Base-by-base conservation (phyloP, 495 filamentous ascomycete genomes). In the Neurospora sp. region DNA sequence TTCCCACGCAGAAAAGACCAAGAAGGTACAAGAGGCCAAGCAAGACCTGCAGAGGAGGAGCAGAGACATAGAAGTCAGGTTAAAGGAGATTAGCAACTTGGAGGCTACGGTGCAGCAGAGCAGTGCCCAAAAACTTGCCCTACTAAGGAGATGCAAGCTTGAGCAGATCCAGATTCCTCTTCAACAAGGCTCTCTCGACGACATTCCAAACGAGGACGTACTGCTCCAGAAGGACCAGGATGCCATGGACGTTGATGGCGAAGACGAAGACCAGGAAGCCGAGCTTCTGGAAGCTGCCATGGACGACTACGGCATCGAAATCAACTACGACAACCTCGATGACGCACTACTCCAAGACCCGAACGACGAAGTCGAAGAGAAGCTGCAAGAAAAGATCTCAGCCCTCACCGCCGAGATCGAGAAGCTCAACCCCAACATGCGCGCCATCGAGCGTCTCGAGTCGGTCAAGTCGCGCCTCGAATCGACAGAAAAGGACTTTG, bases 381-480 rank as follows among this genome's bases (percentile, higher is more conserved):
- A 88, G 70, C 85, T 99, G 38, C 87, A 91, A 71, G 92, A 95
- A 53, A 90, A 90, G 78, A 92, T 98, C 74, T 84, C 87, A 44
- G 82, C 85, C 39, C 85, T 98, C 10, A 90, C 90, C 44, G 82
- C 83, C 70, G 93, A 97, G 76, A 88, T 99, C 40, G 94, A 97
- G 74, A 94, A 94, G 78, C 92, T 98, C 83, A 91, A 94, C 72
- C 95, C 95, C 37, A 98, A 99, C 80, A 94, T 97, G 87, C 92
- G 94, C 76, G 95, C 95, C 38, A 91, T 94, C 80, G 94, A 98
- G 74, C 92, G 94, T n/a, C 86, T 99, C 5, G 92, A 94, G 77
- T 91, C 86, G 6, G 93, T 97, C 20, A 90, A 95, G 79, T 88
- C 89, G 72, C 91, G 94, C 68, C 92, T 98, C 53, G 90, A 93